Percentiles rank a stretch among this genome's conserved stretches.
Evolutionary conservation across 2,329 filamentous ascomycete species (phyloP).

Genomic region (Neocucurbitaria cava): DNA sequence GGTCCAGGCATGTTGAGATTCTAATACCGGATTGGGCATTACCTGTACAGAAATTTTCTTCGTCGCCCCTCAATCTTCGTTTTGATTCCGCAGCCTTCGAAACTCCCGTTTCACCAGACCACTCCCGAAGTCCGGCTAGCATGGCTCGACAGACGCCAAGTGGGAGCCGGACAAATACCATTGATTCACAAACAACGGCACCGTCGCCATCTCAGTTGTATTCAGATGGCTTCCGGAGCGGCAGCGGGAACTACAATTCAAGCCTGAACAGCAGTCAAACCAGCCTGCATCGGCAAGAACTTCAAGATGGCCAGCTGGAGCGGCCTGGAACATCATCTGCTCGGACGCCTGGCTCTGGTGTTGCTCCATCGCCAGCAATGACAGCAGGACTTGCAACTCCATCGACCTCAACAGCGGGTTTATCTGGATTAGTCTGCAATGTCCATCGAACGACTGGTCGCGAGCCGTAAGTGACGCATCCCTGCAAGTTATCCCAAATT

Average conservation of each 20-base stretch:
- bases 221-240: conserved; percentile 42
- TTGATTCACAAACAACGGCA: conserved; percentile 55
- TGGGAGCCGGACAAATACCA: conserved; percentile 54
- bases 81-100: conserved; percentile 26
- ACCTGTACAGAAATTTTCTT: conserved; percentile 49
- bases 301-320: conserved; percentile 51
- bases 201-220: conserved; percentile 54
- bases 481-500: neutral
- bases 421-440: conserved; percentile 73
- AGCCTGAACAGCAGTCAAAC: conserved; percentile 56
- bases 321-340: conserved; percentile 39
- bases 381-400: conserved; percentile 47
- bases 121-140: conserved; percentile 40
- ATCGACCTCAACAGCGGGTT: conserved; percentile 61
- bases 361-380: conserved; percentile 54
- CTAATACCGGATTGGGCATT: conserved; percentile 55
- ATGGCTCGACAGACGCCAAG: conserved; percentile 54
- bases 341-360: conserved; percentile 50
- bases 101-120: conserved; percentile 25
- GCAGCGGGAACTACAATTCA: conserved; percentile 46
- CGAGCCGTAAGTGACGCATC: conserved; percentile 63
- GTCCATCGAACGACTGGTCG: conserved; percentile 84
- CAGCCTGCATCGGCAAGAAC: conserved; percentile 53
- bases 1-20: conserved; percentile 58
- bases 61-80: conserved; percentile 39